A percentile compares a stretch with the other conserved stretches of the same genome.
Evolutionary conservation across 1,139 yeast genomes (phyloP).

Genomic region (Pichia sp.): DNA sequence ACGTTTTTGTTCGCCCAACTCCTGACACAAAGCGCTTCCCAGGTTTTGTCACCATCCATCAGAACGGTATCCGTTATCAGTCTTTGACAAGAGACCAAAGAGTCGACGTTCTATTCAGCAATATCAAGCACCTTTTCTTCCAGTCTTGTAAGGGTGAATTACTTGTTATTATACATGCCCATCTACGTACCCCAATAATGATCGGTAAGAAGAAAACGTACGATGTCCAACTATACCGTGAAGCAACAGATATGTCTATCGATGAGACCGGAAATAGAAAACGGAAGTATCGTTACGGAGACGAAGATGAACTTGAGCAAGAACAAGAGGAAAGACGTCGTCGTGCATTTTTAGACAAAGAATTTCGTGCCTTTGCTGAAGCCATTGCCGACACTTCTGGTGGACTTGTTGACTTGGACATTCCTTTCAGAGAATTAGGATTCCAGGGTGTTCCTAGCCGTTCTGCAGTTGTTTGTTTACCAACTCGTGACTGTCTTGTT

Average conservation of each 20-base stretch:
- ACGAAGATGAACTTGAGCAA: slow-evolving; percentile 96
- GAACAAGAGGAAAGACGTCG: slow-evolving; percentile 97
- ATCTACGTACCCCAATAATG: slow-evolving; percentile 87
- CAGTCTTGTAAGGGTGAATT: slow-evolving; percentile 96
- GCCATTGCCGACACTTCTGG: slow-evolving; percentile 82
- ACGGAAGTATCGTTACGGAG: slow-evolving; percentile 88
- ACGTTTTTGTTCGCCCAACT: slow-evolving; percentile 88
- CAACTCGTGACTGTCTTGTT: slow-evolving; percentile 93
- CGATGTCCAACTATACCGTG: slow-evolving; percentile 94
- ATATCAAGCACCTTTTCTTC: slow-evolving; percentile 88
- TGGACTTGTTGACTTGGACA: slow-evolving; percentile 80
- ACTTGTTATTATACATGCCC: slow-evolving; percentile 88
- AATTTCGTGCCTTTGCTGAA: slow-evolving; percentile 86
- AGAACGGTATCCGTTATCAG: slow-evolving; percentile 92
- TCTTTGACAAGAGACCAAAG: slow-evolving; percentile 81
- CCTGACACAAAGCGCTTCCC: slow-evolving; percentile 95
- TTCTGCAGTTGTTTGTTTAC: slow-evolving; percentile 92
- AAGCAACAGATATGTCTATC: slow-evolving; percentile 92
- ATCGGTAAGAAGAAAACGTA: slow-evolving; percentile 94
- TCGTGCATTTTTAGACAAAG: slow-evolving; percentile 85
- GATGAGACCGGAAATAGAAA: slow-evolving; percentile 97
- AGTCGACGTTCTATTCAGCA: slow-evolving; percentile 83
- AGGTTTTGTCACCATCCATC: slow-evolving; percentile 87
- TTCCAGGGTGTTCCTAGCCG: slow-evolving; percentile 97
- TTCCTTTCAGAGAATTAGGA: slow-evolving; percentile 94